These are phyloP conservation scores for Alternaria dauci DNA, from an alignment of 2,329 filamentous ascomycete genomes.

Conservation along the genomic window DNA sequence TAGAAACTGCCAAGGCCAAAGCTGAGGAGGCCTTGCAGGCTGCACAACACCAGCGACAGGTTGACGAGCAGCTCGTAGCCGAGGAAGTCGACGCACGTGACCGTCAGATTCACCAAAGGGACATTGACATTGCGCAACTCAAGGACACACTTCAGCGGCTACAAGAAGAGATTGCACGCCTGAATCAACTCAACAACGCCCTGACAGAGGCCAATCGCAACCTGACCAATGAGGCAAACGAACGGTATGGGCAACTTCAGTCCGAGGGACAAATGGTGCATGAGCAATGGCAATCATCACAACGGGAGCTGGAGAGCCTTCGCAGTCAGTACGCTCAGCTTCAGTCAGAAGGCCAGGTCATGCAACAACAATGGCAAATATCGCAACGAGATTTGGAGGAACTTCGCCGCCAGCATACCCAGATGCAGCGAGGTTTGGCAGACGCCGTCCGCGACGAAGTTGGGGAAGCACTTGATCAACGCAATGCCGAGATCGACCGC, in stretches of 20 bases:
- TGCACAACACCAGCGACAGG: conserved; percentile 62
- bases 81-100: conserved; percentile 70
- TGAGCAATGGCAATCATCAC: conserved; percentile 2
- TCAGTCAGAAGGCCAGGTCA: conserved; percentile 68
- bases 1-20: conserved; percentile 75
- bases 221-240: conserved; percentile 77
- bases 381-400: conserved; percentile 74
- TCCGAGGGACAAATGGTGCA: conserved; percentile 10
- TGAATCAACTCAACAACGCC: conserved; percentile 83
- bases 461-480: conserved; percentile 73
- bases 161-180: conserved; percentile 79
- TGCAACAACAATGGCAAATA: conserved; percentile 64
- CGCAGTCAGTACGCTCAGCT: conserved; percentile 68
- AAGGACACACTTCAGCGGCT: conserved; percentile 80
- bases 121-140: conserved; percentile 85
- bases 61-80: conserved; percentile 58
- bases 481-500: conserved; percentile 82
- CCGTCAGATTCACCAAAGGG: conserved; percentile 78
- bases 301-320: conserved; percentile 3
- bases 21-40: conserved; percentile 72
- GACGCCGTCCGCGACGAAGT: conserved; percentile 69
- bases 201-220: conserved; percentile 79
- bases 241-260: conserved; percentile 73
- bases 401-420: conserved; percentile 69
- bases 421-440: conserved; percentile 70